phyloP scores from a whole-genome alignment of 2,329 filamentous ascomycete species.

The Cadophora luteo-olivacea region DNA sequence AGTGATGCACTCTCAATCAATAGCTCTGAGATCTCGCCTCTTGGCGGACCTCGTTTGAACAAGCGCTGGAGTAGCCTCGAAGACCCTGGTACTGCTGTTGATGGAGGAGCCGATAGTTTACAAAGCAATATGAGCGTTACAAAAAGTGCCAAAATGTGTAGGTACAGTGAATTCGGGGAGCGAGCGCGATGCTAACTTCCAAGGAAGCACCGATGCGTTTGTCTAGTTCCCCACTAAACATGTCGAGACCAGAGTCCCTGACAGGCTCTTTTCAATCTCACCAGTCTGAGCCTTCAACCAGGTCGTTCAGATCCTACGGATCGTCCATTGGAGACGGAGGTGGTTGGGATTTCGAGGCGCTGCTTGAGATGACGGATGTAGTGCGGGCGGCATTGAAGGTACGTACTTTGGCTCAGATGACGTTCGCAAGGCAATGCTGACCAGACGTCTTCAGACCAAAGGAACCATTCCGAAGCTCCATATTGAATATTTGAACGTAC shows the following conservation, averaged over 20 bases:
- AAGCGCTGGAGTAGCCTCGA: not conserved
- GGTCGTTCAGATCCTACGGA: not conserved
- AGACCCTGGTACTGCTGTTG: not conserved
- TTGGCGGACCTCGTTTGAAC: not conserved
- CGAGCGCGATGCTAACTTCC: not conserved
- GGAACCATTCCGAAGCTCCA: not conserved
- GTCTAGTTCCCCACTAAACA: not conserved
- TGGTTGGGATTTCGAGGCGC: conserved; percentile 19
- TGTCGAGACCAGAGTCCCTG: conserved; percentile 8
- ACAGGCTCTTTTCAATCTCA: conserved; percentile 9
- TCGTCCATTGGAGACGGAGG: conserved; percentile 20
- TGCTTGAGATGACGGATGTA: conserved; percentile 21
- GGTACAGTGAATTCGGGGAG: not conserved
- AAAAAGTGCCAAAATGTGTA: conserved; percentile 1
- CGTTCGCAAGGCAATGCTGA: not conserved
- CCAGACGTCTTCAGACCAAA: conserved; percentile 8
- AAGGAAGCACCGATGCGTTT: conserved; percentile 3
- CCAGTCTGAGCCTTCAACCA: not conserved
- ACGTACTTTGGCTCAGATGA: not conserved
- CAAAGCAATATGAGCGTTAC: not conserved
- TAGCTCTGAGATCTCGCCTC: not conserved
- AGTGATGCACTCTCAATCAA: not conserved
- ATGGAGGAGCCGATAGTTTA: conserved; percentile 13
- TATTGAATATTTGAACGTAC: not conserved
- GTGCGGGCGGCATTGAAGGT: conserved; percentile 21